Conservation (phyloP, 1,284 basidiomycete genomes). For the Tausonia pullulans region DNA sequence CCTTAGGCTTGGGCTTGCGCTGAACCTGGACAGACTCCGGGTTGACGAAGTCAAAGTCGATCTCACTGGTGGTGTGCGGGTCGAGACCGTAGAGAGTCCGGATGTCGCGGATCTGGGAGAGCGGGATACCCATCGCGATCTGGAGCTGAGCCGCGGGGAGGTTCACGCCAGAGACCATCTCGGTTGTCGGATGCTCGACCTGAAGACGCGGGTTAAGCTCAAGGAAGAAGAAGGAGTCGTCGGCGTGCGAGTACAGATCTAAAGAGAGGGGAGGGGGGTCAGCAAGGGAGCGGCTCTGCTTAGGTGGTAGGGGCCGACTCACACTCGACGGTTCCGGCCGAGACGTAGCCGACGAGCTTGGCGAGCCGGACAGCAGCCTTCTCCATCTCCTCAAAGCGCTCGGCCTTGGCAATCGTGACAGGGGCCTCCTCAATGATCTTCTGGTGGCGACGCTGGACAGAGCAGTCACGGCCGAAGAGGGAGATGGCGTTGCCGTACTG, state of each 20-base stretch:
- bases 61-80: slow-evolving; percentile 73
- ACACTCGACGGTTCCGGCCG: slow-evolving; percentile 98
- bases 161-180: slow-evolving; percentile 99
- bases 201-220: slow-evolving; percentile 99
- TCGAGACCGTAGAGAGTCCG: slow-evolving; percentile 91
- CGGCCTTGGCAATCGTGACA: slow-evolving; percentile 86
- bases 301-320: slow-evolving; percentile 26
- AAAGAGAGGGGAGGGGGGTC: slow-evolving; percentile 4
- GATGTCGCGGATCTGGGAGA: slow-evolving; percentile 93
- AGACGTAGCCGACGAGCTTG: slow-evolving; percentile 97
- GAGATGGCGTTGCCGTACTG: slow-evolving; percentile 99
- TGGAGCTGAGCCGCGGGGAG: slow-evolving; percentile 95
- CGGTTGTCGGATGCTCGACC: slow-evolving; percentile 98
- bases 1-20: slow-evolving; percentile 91
- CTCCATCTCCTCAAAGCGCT: slow-evolving; percentile 94
- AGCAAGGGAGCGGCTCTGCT: neutral
- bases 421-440: slow-evolving; percentile 99
- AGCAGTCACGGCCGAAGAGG: slow-evolving; percentile 97
- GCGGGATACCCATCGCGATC: slow-evolving; percentile 95
- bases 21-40: slow-evolving; percentile 79
- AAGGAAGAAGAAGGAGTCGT: slow-evolving; percentile 92
- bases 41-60: slow-evolving; percentile 86
- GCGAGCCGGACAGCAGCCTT: slow-evolving; percentile 94
- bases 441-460: slow-evolving; percentile 97
- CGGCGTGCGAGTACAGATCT: slow-evolving; percentile 91